phyloP scores from a whole-genome alignment of 371 early-diverging fungal genomes.

The Mortierella sp. region DNA sequence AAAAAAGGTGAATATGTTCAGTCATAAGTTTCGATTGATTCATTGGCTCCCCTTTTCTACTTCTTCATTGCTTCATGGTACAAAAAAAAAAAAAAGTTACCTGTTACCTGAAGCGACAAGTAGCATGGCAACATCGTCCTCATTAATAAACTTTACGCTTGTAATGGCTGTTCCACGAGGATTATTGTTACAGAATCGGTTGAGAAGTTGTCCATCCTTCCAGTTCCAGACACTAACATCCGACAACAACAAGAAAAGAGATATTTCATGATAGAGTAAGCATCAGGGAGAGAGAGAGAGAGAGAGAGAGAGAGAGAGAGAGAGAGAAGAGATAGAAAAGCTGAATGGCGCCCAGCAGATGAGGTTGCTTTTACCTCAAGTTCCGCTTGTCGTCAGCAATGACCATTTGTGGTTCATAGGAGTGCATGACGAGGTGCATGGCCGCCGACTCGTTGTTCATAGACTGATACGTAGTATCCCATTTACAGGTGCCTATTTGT shows the following conservation, averaged over 20 bases:
- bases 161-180: constrained; percentile 74
- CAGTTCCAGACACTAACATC: constrained; percentile 85
- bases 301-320: neutral
- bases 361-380: constrained; percentile 57
- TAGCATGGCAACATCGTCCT: constrained; percentile 86
- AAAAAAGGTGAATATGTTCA: constrained; percentile 1
- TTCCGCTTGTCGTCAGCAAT: constrained; percentile 73
- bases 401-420: constrained; percentile 81
- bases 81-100: neutral
- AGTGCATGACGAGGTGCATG: constrained; percentile 72
- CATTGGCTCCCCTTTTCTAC: neutral
- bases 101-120: constrained; percentile 78
- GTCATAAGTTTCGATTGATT: neutral
- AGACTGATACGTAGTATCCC: constrained; percentile 69
- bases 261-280: neutral
- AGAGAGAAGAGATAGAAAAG: neutral
- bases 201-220: constrained; percentile 70
- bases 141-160: constrained; percentile 88
- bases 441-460: constrained; percentile 71
- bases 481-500: constrained; percentile 59
- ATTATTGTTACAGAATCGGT: constrained; percentile 75
- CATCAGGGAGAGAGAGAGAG: neutral
- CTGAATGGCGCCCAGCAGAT: neutral
- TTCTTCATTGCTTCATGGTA: constrained; percentile 58
- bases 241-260: neutral